Conservation (phyloP, 768 basidiomycete genomes). For the Lyophyllum shimeji region DNA sequence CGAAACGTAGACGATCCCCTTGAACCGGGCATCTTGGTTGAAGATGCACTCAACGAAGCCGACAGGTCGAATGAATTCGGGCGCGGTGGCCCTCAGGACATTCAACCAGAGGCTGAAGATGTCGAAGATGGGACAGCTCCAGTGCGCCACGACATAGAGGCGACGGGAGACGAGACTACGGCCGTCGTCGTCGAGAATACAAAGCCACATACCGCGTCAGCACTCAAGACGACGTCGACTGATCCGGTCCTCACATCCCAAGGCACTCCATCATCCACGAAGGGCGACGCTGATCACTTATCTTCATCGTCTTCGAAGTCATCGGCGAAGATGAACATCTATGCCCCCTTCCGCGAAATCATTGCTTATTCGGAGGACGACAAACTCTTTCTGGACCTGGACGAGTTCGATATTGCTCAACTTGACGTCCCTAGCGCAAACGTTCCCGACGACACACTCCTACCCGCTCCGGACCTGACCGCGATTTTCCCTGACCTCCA, state of each 20-base stretch:
- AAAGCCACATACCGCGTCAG: slow-evolving; percentile 31
- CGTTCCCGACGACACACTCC: slow-evolving; percentile 23
- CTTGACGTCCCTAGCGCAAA: slow-evolving; percentile 21
- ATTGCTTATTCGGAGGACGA: slow-evolving; percentile 63
- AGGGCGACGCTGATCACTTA: slow-evolving; percentile 32
- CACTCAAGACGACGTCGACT: slow-evolving; percentile 54
- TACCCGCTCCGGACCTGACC: slow-evolving; percentile 47
- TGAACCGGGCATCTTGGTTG: slow-evolving; percentile 51
- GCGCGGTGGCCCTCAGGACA: slow-evolving; percentile 20
- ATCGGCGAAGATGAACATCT: slow-evolving; percentile 41
- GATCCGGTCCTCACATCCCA: slow-evolving; percentile 53
- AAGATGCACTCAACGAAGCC: slow-evolving; percentile 53
- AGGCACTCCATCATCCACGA: slow-evolving; percentile 39
- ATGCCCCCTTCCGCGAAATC: slow-evolving; percentile 58
- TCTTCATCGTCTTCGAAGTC: slow-evolving; percentile 34
- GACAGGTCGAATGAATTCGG: slow-evolving; percentile 23
- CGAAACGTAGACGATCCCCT: slow-evolving; percentile 58
- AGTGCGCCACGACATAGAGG: slow-evolving; percentile 11
- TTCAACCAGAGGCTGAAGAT: slow-evolving; percentile 45
- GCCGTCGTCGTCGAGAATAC: slow-evolving; percentile 25
- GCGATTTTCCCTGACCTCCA: slow-evolving; percentile 86
- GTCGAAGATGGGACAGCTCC: slow-evolving; percentile 54
- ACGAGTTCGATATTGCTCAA: slow-evolving; percentile 31
- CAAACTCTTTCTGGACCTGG: slow-evolving; percentile 48
- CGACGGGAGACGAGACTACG: slow-evolving; percentile 9